Evolutionary conservation across 2,329 filamentous ascomycete species (phyloP).

Genomic region (Exophiala alcalophila): DNA sequence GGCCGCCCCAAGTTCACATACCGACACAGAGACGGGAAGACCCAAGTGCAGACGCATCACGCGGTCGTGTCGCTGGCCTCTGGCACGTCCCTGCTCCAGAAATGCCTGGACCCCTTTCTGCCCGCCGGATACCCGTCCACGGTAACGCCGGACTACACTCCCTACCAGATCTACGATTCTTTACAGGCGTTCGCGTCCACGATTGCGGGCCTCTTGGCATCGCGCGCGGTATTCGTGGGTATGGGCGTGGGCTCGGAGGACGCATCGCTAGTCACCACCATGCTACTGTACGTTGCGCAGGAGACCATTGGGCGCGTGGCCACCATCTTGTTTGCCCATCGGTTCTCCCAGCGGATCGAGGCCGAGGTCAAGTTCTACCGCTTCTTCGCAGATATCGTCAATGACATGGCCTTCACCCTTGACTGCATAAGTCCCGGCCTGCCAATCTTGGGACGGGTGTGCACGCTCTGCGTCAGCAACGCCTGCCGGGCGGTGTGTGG

Average conservation of each 20-base stretch:
- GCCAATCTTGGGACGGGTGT: conserved; percentile 56
- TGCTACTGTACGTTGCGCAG: conserved; percentile 79
- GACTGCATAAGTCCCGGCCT: conserved; percentile 77
- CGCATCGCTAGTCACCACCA: conserved; percentile 48
- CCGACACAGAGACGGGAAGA: conserved; percentile 2
- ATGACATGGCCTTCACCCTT: conserved; percentile 81
- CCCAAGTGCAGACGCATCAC: background rate
- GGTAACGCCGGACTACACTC: conserved; percentile 73
- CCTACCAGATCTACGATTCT: conserved; percentile 55
- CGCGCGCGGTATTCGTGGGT: conserved; percentile 76
- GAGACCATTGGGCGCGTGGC: conserved; percentile 77
- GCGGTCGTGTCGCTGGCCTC: background rate
- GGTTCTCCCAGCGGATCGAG: conserved; percentile 76
- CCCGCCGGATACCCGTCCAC: conserved; percentile 85
- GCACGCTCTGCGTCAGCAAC: conserved; percentile 59
- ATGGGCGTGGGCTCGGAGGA: conserved; percentile 77
- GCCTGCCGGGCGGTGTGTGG: conserved; percentile 72
- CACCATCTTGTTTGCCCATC: conserved; percentile 82
- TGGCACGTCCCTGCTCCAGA: conserved; percentile 11
- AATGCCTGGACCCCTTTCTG: conserved; percentile 69
- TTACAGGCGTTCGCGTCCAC: conserved; percentile 81
- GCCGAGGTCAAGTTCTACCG: conserved; percentile 89
- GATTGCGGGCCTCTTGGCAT: conserved; percentile 75
- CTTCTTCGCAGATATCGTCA: conserved; percentile 82
- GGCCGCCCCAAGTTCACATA: conserved; percentile 11